Percentiles rank a stretch among this genome's conserved stretches.
phyloP scores from a whole-genome alignment of 2,329 filamentous ascomycete genomes.

The Paraphaeosphaeria sporulosa region DNA sequence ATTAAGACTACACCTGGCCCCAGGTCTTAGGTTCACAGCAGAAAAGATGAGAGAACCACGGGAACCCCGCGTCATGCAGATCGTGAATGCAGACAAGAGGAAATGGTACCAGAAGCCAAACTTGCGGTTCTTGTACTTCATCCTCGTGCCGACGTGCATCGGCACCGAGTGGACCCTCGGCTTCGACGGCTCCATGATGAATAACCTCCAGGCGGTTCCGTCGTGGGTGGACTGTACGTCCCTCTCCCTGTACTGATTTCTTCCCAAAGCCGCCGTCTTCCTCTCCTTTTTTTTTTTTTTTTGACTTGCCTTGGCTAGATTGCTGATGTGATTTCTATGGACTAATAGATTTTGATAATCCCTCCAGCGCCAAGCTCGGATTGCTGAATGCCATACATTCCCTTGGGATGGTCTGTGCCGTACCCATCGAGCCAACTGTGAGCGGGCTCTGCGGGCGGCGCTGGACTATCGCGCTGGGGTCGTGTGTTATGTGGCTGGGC shows the following conservation, averaged over 20 bases:
- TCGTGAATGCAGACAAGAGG: neutral
- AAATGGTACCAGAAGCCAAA: conserved; percentile 2
- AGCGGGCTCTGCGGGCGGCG: neutral
- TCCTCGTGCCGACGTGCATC: neutral
- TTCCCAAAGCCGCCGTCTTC: no score
- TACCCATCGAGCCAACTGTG: conserved; percentile 2
- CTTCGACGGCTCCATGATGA: conserved; percentile 6
- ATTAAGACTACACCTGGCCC: no score
- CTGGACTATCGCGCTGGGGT: conserved; percentile 5
- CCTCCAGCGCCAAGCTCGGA: neutral
- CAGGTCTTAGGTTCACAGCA: no score
- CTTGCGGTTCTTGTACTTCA: neutral
- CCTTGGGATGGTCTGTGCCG: conserved; percentile 4
- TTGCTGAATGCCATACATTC: conserved; percentile 7
- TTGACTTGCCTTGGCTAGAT: no score
- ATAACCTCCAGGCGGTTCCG: neutral
- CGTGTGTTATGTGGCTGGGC: conserved; percentile 3
- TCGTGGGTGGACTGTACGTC: conserved; percentile 1
- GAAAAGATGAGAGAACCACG: neutral
- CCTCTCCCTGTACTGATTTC: no score
- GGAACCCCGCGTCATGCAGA: neutral
- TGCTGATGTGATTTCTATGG: no score
- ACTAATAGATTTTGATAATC: neutral
- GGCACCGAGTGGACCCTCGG: neutral
- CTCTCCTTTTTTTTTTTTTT: neutral